These are phyloP conservation scores for Aspergillus carbonarius DNA, from an alignment of 2,329 filamentous ascomycete species.

Conservation along the genomic window DNA sequence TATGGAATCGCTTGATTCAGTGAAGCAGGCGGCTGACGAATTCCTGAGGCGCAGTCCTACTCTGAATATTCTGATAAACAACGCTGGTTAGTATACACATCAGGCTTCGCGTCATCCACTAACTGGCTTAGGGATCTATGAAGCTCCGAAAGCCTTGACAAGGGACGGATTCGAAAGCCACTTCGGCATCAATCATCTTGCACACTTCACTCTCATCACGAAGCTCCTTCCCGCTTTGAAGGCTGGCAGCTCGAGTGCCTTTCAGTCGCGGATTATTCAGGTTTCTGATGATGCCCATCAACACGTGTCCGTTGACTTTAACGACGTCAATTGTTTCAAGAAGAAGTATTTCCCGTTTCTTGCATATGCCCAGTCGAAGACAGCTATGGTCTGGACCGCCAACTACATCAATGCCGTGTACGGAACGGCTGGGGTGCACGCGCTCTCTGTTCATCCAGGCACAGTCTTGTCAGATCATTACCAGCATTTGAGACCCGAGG, in stretches of 20 bases:
- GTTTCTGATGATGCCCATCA: neutral
- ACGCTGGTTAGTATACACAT: neutral
- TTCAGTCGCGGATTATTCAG: neutral
- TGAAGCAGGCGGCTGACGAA: neutral
- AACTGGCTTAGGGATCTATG: no score
- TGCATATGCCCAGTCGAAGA: neutral
- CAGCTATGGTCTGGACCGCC: neutral
- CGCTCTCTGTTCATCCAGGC: neutral
- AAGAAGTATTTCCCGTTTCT: conserved; percentile 15
- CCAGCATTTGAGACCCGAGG: conserved; percentile 22
- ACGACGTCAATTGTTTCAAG: neutral
- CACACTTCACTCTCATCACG: neutral
- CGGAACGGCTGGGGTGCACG: neutral
- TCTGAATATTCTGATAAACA: neutral
- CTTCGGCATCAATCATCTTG: neutral
- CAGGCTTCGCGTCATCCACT: no score
- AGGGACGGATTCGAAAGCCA: neutral
- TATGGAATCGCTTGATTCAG: no score
- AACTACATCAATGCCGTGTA: neutral
- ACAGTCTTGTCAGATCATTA: neutral
- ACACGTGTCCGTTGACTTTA: neutral
- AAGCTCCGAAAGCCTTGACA: neutral
- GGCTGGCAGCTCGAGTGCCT: neutral
- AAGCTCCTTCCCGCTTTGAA: neutral
- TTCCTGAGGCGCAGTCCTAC: neutral